Evolutionary conservation across 371 early-diverging fungal genomes (phyloP), one percentile per base, ranked within the genome.

Genomic region (Pancytospora epiphaga): DNA sequence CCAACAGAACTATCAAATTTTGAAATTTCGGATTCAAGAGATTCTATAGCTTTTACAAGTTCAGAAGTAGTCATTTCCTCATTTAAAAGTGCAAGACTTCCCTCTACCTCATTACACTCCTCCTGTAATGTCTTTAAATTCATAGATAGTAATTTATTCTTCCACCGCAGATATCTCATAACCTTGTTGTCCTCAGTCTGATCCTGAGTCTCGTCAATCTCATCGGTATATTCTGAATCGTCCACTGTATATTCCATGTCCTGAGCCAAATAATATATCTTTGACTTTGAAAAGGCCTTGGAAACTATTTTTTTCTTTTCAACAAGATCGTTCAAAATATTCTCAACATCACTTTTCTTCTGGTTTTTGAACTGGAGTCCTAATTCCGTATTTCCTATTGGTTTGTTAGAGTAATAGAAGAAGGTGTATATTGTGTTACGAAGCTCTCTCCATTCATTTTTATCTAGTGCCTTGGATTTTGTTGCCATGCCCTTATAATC

Each of bases 251-350:
- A 66, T 9, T 52, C 36, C 34, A 72, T 32, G 22, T 68, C 57
- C 36, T 75, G 73, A 32, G 58, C 62, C 22, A 73, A 29, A 58
- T 39, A 65, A 40, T 66, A 77, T 19, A 77, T 36, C 19, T 66
- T 68, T 0, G 71, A 40, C 29, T 74, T 73, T 15, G 60, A 50
- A 47, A 69, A 52, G 22, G 58, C 29, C 54, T 71, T 77, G 0
- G 43, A 51, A 19, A 62, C 40, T 30, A 77, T 29, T 12, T 57
- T 30, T 22, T 49, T 34, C 33, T 74, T 66, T 3, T 39, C 18
- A n/a, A 51, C 69, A 19, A 77, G 49, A 22, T 34, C 37, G 34
- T 61, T 52, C 3, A 74, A 54, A 19, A 70, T 65, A 4, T 40
- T 58, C 36, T 73, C 65, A 30, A 77, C 9, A 9, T 6, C 32